Evolutionary conservation across 805 yeast genomes (phyloP).

Genomic region (Clavispora vitiphila): DNA sequence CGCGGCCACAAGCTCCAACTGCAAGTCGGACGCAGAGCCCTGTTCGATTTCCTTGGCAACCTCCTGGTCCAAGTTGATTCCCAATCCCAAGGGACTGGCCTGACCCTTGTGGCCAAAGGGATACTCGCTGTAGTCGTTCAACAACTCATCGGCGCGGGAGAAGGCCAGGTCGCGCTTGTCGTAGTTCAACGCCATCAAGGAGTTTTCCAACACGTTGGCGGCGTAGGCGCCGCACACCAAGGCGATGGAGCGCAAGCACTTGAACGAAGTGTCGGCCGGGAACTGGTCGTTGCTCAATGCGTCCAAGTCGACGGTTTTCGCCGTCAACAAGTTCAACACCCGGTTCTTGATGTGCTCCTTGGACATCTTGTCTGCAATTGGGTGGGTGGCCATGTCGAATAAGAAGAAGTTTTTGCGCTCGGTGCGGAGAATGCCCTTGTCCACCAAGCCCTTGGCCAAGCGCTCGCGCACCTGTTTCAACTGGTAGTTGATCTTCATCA

Average conservation of each 20-base stretch:
- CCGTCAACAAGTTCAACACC: slow-evolving; percentile 61
- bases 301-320: slow-evolving; percentile 58
- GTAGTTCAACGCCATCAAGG: slow-evolving; percentile 66
- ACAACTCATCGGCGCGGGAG: slow-evolving; percentile 87
- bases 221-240: slow-evolving; percentile 89
- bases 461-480: slow-evolving; percentile 96
- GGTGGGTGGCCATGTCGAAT: slow-evolving; percentile 99
- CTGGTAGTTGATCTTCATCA: slow-evolving; percentile 90
- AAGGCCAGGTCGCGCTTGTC: slow-evolving; percentile 91
- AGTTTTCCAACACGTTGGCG: slow-evolving; percentile 93
- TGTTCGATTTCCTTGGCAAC: slow-evolving; percentile 48
- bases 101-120: slow-evolving; percentile 63
- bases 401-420: slow-evolving; percentile 91
- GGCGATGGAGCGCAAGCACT: slow-evolving; percentile 71
- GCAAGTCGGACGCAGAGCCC: slow-evolving; percentile 52
- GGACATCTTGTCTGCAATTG: slow-evolving; percentile 79
- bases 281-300: slow-evolving; percentile 48
- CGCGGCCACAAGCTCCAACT: slow-evolving; percentile 87
- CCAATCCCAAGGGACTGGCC: slow-evolving; percentile 60
- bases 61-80: slow-evolving; percentile 63
- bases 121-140: slow-evolving; percentile 74
- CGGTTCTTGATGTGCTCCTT: slow-evolving; percentile 78
- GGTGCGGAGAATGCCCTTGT: slow-evolving; percentile 92
- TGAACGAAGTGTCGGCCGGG: slow-evolving; percentile 62
- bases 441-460: slow-evolving; percentile 93